Conservation (phyloP, 2,329 filamentous ascomycete genomes). For the Exophiala alcalophila region DNA sequence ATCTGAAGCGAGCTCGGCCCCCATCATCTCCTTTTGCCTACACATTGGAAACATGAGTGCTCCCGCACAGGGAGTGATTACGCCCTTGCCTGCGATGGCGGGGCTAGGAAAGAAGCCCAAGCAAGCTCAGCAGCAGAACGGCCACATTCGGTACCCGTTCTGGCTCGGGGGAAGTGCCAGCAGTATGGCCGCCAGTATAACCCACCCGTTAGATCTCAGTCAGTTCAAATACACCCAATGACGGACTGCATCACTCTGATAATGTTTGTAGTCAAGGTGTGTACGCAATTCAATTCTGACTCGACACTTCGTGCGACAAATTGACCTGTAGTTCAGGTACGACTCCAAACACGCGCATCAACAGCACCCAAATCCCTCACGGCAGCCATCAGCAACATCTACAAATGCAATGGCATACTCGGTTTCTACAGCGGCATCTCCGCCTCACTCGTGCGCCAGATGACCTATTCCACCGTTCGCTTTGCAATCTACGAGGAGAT, state of each 20-base stretch:
- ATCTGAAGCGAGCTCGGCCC: no score
- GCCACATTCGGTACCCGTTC: constrained; percentile 52
- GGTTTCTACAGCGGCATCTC: constrained; percentile 14
- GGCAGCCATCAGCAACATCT: not conserved
- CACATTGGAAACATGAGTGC: no score
- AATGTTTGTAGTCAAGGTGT: constrained; percentile 30
- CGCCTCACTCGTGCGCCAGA: constrained; percentile 5
- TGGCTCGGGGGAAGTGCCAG: constrained; percentile 13
- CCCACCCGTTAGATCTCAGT: constrained; percentile 12
- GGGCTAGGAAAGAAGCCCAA: no score
- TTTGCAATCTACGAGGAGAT: constrained; percentile 13
- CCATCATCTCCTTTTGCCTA: no score
- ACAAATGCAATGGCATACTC: constrained; percentile 1
- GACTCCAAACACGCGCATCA: constrained; percentile 2
- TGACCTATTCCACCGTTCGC: constrained; percentile 10
- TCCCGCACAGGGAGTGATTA: no score
- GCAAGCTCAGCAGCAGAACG: no score
- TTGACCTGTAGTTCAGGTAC: not conserved
- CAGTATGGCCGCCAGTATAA: constrained; percentile 10
- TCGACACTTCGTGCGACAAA: no score
- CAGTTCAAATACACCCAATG: not conserved
- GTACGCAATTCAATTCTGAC: no score
- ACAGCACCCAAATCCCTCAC: not conserved
- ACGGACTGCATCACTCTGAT: no score
- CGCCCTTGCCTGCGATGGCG: no score